A percentile compares a stretch with the other conserved stretches of the same genome.
Evolutionary conservation across 2,329 filamentous ascomycete genomes (phyloP).

Genomic region (Hypoxylon sp.): DNA sequence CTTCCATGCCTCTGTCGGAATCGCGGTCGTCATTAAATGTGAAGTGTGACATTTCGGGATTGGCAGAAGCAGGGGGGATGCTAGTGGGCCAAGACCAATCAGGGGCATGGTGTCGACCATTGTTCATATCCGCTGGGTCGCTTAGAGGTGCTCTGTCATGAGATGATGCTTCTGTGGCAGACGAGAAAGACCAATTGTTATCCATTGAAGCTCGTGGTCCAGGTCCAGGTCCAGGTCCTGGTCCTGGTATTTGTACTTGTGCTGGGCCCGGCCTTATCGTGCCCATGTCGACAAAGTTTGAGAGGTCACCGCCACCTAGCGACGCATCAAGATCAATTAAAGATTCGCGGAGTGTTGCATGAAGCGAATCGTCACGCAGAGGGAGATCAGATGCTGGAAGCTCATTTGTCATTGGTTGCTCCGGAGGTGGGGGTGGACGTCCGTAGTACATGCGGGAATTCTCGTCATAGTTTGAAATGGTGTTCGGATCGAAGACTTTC

Average conservation of each 20-base stretch:
- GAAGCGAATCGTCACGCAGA: conserved; percentile 69
- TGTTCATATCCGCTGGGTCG: conserved; percentile 70
- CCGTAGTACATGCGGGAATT: conserved; percentile 75
- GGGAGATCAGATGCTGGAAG: conserved; percentile 68
- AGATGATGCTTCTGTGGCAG: conserved; percentile 57
- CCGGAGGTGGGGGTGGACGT: conserved; percentile 56
- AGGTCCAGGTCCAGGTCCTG: conserved; percentile 46
- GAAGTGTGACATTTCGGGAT: conserved; percentile 68
- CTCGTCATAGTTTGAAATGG: conserved; percentile 74
- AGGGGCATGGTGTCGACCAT: conserved; percentile 65
- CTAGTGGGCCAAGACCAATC: conserved; percentile 73
- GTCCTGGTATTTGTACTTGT: conserved; percentile 19
- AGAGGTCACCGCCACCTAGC: conserved; percentile 68
- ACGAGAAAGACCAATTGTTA: conserved; percentile 63
- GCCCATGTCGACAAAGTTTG: conserved; percentile 72
- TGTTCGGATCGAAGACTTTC: conserved; percentile 77
- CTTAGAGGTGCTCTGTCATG: conserved; percentile 67
- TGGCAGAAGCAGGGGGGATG: conserved; percentile 67
- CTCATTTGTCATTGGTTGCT: conserved; percentile 42
- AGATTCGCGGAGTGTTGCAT: conserved; percentile 70
- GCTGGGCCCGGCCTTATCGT: conserved; percentile 67
- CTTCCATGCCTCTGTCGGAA: conserved; percentile 52
- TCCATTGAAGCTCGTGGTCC: conserved; percentile 65
- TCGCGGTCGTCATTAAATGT: conserved; percentile 59
- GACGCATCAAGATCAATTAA: conserved; percentile 76